A percentile compares a stretch with the other conserved stretches of the same genome.
Evolutionary conservation across 768 basidiomycete genomes (phyloP).

Genomic region (Lentinula sp.): DNA sequence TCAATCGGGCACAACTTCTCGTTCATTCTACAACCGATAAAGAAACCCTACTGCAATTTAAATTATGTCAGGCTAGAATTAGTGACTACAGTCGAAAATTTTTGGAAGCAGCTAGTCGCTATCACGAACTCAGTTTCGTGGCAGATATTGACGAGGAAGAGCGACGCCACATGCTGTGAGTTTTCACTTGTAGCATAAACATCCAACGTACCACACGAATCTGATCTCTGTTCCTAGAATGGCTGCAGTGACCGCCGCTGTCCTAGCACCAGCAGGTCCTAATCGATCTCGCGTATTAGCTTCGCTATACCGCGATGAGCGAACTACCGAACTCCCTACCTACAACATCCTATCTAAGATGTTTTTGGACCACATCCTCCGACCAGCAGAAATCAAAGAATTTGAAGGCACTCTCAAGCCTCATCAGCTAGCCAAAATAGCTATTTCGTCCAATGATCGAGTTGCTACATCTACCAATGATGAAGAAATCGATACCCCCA

Average conservation of each 20-base stretch:
- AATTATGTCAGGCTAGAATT: conserved; percentile 91
- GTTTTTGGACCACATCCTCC: conserved; percentile 97
- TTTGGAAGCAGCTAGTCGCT: conserved; percentile 87
- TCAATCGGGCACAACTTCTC: conserved; percentile 90
- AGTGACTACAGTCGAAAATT: conserved; percentile 91
- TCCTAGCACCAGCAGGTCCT: conserved; percentile 95
- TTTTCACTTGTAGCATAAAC: conserved; percentile 7
- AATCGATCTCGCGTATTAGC: conserved; percentile 91
- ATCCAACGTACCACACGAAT: background rate
- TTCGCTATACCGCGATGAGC: conserved; percentile 90
- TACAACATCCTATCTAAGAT: conserved; percentile 94
- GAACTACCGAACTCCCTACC: conserved; percentile 70
- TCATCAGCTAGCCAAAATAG: conserved; percentile 92
- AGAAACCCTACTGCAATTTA: conserved; percentile 78
- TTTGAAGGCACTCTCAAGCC: conserved; percentile 85
- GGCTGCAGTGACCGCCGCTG: conserved; percentile 93
- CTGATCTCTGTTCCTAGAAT: conserved; percentile 38
- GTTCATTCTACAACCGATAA: conserved; percentile 76
- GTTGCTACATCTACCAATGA: conserved; percentile 63
- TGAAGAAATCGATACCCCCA: conserved; percentile 39
- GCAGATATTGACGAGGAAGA: conserved; percentile 93
- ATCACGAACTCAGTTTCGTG: conserved; percentile 92
- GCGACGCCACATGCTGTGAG: conserved; percentile 84
- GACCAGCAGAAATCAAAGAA: conserved; percentile 80
- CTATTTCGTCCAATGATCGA: conserved; percentile 77